A percentile compares a stretch with the other conserved stretches of the same genome.
Conservation (phyloP, 148 eudicot genomes). For the Rhododendron vialii region DNA sequence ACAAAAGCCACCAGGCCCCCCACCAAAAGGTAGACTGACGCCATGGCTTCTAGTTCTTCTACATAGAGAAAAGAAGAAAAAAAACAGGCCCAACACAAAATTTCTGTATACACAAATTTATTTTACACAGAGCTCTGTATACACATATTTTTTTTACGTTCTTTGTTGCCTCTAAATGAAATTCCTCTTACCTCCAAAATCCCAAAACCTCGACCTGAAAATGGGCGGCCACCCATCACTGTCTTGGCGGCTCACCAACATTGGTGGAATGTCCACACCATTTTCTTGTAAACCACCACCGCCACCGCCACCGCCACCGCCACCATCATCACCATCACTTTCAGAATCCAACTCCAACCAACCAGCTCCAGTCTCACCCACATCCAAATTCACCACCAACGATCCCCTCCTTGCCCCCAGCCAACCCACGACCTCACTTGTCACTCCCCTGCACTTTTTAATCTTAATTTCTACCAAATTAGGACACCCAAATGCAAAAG, state of each 20-base stretch:
- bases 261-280: constrained; percentile 30
- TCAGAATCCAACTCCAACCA: constrained; percentile 34
- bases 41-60: too few species aligned
- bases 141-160: too few species aligned
- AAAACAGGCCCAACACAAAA: too few species aligned
- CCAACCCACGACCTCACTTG: constrained; percentile 43
- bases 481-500: constrained; percentile 68
- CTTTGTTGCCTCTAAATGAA: too few species aligned
- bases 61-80: too few species aligned
- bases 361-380: constrained; percentile 42
- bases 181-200: constrained; percentile 38
- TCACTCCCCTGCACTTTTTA: constrained; percentile 69
- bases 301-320: constrained; percentile 23
- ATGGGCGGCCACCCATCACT: constrained; percentile 28
- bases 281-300: constrained; percentile 21
- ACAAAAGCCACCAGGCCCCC: too few species aligned
- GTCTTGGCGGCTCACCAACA: constrained; percentile 14
- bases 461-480: constrained; percentile 76
- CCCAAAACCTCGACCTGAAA: constrained; percentile 47
- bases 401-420: constrained; percentile 43
- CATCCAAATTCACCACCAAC: constrained; percentile 55
- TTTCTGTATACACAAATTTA: too few species aligned
- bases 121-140: too few species aligned
- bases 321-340: too few species aligned
- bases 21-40: too few species aligned